Conservation (phyloP, 805 yeast genomes). For the Ogataea trehalophila region DNA sequence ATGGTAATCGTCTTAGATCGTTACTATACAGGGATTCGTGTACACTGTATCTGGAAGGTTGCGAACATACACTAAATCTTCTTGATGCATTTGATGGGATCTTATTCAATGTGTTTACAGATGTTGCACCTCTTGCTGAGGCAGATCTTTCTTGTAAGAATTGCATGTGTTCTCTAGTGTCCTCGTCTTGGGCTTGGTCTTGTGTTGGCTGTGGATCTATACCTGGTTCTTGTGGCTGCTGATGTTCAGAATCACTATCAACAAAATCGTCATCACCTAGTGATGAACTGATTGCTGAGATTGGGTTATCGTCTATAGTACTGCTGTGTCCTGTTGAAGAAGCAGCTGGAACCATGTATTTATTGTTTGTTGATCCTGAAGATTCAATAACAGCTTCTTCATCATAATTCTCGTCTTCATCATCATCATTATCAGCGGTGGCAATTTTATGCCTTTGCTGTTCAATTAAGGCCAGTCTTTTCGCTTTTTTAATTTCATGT, state of each 20-base stretch:
- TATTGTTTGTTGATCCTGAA: neutral
- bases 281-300: constrained; percentile 10
- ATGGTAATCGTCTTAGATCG: constrained; percentile 31
- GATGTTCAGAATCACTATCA: neutral
- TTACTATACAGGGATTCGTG: constrained; percentile 6
- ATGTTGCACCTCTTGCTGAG: neutral
- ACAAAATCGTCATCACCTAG: neutral
- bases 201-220: neutral
- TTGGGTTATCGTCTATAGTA: neutral
- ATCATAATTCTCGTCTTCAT: constrained; percentile 15
- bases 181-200: neutral
- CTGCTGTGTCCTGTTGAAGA: neutral
- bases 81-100: neutral
- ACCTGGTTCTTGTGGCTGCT: neutral
- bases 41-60: constrained; percentile 1
- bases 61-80: constrained; percentile 7
- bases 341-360: neutral
- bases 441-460: too few species aligned
- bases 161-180: constrained; percentile 1
- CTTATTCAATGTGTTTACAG: neutral
- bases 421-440: constrained; percentile 7
- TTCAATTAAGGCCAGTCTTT: constrained; percentile 9
- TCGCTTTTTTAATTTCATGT: constrained; percentile 20
- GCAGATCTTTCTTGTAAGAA: constrained; percentile 1
- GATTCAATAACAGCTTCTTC: constrained; percentile 17